phyloP scores from a whole-genome alignment of 2,329 filamentous ascomycete species.

The Aspergillus floridensis region DNA sequence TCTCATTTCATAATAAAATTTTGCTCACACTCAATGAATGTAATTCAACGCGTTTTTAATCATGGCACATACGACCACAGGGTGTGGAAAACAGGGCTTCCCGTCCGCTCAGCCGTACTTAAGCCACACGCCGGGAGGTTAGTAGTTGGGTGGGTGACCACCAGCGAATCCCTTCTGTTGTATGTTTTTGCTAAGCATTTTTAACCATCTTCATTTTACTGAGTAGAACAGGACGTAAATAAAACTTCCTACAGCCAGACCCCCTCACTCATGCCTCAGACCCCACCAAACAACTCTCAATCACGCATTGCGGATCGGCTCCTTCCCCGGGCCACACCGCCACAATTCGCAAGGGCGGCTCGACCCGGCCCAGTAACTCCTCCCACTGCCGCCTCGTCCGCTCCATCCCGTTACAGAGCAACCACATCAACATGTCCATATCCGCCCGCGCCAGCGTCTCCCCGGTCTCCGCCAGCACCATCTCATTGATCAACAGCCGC shows the following conservation, averaged over 20 bases:
- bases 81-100: too few species aligned
- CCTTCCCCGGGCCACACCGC: not conserved
- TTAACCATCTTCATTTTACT: too few species aligned
- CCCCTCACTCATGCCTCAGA: too few species aligned
- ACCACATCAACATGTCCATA: not conserved
- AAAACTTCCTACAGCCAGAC: too few species aligned
- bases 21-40: fast-evolving
- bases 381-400: conserved; percentile 1
- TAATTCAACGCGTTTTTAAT: fast-evolving
- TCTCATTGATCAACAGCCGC: conserved; percentile 1
- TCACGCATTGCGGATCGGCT: not conserved
- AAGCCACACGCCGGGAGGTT: too few species aligned
- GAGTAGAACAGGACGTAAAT: too few species aligned
- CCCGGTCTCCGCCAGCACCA: not conserved
- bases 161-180: too few species aligned
- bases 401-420: not conserved
- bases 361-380: not conserved
- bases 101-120: too few species aligned
- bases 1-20: too few species aligned
- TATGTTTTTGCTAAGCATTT: too few species aligned
- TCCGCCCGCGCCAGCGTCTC: not conserved
- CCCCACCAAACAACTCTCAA: not conserved
- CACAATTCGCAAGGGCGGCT: not conserved
- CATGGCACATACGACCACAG: too few species aligned
- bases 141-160: too few species aligned